Evolutionary conservation across 305 asterid genomes (phyloP).

Genomic region (Euphrasia arctica): DNA sequence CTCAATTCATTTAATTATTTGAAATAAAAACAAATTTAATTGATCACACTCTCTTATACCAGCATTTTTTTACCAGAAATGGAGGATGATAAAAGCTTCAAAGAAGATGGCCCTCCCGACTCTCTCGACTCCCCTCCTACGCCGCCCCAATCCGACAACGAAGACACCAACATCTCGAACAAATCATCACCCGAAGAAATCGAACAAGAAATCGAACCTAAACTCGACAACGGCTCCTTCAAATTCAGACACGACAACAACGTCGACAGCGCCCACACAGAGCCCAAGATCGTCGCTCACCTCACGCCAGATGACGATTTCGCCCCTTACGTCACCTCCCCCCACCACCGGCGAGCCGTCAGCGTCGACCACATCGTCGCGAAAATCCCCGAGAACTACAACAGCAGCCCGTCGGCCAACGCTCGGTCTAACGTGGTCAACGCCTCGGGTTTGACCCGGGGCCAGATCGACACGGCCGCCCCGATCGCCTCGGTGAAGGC

Average conservation of each 20-base stretch:
- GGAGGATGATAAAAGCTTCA: conserved; percentile 46
- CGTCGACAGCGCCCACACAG: neutral
- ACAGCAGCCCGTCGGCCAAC: conserved; percentile 22
- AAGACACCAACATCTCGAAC: neutral
- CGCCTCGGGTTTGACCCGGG: conserved; percentile 22
- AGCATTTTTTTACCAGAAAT: conserved; percentile 32
- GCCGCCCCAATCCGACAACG: conserved; percentile 12
- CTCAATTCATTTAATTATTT: neutral
- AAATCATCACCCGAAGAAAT: too few relatives aligned
- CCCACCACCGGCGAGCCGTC: conserved; percentile 28
- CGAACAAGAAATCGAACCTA: conserved; percentile 24
- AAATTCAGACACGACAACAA: conserved; percentile 21
- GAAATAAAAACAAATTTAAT: too few relatives aligned
- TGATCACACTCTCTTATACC: conserved; percentile 18
- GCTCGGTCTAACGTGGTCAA: conserved; percentile 24
- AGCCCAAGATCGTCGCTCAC: conserved; percentile 29
- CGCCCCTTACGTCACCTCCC: conserved; percentile 29
- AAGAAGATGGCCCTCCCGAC: conserved; percentile 37
- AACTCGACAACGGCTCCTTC: conserved; percentile 14
- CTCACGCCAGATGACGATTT: conserved; percentile 40
- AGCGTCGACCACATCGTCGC: conserved; percentile 33
- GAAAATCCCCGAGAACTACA: conserved; percentile 38
- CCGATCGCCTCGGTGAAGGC: conserved; percentile 95
- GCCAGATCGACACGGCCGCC: conserved; percentile 76
- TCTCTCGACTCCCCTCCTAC: conserved; percentile 29